Evolutionary conservation across 257 asterid genomes (phyloP), one percentile per base, ranked within the genome.

Genomic region (Striga asiatica): DNA sequence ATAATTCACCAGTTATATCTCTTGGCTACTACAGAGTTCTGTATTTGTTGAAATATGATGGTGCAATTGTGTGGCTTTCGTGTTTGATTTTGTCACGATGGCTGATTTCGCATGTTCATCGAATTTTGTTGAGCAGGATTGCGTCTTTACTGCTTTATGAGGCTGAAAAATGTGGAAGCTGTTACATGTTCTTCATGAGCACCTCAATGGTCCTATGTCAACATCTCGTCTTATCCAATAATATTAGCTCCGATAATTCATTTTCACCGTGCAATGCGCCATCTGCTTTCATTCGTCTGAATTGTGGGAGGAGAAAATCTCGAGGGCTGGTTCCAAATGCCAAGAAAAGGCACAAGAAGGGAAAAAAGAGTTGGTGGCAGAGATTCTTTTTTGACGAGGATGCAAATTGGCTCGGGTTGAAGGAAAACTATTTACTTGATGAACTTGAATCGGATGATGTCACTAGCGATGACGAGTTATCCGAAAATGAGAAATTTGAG

Each of bases 381-480:
- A 79, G 67, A 34, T 82, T 87, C 71, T 79, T 88, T 64, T 71
- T 81, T 43, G 91, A 81, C 20, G 98, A 91, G 50, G 94, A 69
- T 18, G 97, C 84, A 27, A 82, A 92, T 54, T 92, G 98, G 98
- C 61, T 88, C 47, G 97, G 97, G 65, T 62, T 91, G 69, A 88
- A 75, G 69, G 98, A 91, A 59, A 94, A 87, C 1, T 81, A 72
- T 50, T 68, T 70, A 78, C 58, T 84, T 21, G 88, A 87, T 11
- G 78, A 54, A 49, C 66, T 82, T 62, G 95, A 82, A 29, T 25
- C 82, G 3, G 87, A 72, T 54, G 85, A 73, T 67, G 75, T 57
- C 10, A 52, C 72, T 14, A 66, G 71, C 25, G 80, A 68, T 37
- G 74, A 66, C 41, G 85, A 80, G 5, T 63, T 87, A 5, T 76